These are phyloP conservation scores for Boletus sp. DNA, from an alignment of 1,284 basidiomycete genomes.

Conservation along the genomic window DNA sequence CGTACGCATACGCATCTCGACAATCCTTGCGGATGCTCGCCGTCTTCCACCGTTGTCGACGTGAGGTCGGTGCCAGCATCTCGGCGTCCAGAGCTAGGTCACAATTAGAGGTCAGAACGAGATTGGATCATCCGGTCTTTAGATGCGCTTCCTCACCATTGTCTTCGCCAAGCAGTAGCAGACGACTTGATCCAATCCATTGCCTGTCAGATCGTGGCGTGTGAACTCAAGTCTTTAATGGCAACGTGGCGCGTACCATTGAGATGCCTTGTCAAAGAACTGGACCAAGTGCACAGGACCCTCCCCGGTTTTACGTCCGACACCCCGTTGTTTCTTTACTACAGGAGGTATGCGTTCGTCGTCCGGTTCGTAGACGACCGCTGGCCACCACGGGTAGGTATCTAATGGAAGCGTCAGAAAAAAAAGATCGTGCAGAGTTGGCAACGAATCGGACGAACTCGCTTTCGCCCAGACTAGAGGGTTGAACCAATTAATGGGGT, in stretches of 20 bases:
- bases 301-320: constrained; percentile 38
- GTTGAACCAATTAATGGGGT: constrained; percentile 3
- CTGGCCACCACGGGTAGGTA: constrained; percentile 71
- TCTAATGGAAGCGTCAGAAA: constrained; percentile 39
- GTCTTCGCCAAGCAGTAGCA: constrained; percentile 62
- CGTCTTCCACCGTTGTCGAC: constrained; percentile 56
- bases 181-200: constrained; percentile 51
- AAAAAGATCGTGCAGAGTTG: background rate
- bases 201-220: constrained; percentile 44
- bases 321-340: constrained; percentile 47
- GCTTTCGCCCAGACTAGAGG: constrained; percentile 66
- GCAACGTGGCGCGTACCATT: constrained; percentile 52
- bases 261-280: constrained; percentile 65
- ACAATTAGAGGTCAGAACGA: constrained; percentile 6
- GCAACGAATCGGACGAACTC: constrained; percentile 34
- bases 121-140: background rate
- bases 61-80: constrained; percentile 47
- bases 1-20: constrained; percentile 52
- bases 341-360: constrained; percentile 53
- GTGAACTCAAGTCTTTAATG: constrained; percentile 8
- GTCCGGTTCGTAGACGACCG: constrained; percentile 57
- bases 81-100: constrained; percentile 54
- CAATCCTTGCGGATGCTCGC: constrained; percentile 48
- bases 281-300: constrained; percentile 57
- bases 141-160: constrained; percentile 45